A percentile compares a stretch with the other conserved stretches of the same genome.
Conservation (phyloP, 805 yeast species). For the Tetrapisispora namnaoensis region DNA sequence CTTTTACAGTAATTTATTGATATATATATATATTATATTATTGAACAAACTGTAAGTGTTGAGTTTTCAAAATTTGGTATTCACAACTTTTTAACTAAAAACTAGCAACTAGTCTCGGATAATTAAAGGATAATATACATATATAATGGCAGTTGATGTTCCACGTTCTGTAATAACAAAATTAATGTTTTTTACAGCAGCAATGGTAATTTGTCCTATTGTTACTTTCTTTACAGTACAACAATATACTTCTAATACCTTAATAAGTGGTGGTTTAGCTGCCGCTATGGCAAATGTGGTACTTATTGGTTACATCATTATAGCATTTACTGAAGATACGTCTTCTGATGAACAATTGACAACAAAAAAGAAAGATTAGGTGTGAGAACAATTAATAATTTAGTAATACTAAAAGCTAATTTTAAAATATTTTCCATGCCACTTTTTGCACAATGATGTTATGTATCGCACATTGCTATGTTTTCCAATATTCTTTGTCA, state of each 20-base stretch:
- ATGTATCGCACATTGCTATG: too few species aligned
- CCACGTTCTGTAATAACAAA: slow-evolving; percentile 49
- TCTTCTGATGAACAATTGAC: slow-evolving; percentile 23
- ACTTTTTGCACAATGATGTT: too few species aligned
- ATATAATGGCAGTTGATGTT: slow-evolving; percentile 32
- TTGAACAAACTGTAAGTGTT: too few species aligned
- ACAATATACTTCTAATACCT: slow-evolving; percentile 37
- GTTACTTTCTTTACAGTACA: slow-evolving; percentile 50
- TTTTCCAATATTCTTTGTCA: not conserved
- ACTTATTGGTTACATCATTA: slow-evolving; percentile 59
- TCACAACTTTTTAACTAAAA: too few species aligned
- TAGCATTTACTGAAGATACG: slow-evolving; percentile 63
- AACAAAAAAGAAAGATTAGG: slow-evolving; percentile 32
- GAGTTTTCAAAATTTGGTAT: too few species aligned
- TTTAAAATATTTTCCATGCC: too few species aligned
- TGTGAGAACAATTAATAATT: not conserved
- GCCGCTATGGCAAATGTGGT: slow-evolving; percentile 70
- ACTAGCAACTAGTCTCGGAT: not conserved
- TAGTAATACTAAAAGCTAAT: not conserved
- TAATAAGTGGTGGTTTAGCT: slow-evolving; percentile 71
- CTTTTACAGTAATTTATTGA: too few species aligned
- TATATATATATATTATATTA: too few species aligned
- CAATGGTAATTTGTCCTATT: slow-evolving; percentile 65
- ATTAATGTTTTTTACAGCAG: slow-evolving; percentile 62
- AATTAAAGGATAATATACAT: not conserved